phyloP scores from a whole-genome alignment of 257 asterid species.

The Solanum ahanhuiri region DNA sequence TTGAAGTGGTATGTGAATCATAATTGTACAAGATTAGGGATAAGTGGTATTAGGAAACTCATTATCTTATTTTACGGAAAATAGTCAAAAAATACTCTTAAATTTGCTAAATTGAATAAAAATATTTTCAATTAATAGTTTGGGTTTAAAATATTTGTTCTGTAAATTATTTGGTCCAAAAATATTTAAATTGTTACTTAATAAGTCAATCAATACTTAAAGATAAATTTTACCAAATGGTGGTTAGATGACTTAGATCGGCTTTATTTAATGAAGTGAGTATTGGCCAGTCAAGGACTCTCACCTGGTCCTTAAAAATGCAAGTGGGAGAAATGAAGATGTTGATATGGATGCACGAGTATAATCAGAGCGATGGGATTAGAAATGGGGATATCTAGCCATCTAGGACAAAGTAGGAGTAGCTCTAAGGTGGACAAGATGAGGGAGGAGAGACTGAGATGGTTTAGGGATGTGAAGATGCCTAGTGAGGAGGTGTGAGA shows the following conservation, averaged over 20 bases:
- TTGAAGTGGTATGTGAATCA: not conserved
- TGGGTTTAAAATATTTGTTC: too few relatives aligned
- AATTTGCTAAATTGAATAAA: not conserved
- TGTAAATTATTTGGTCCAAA: not conserved
- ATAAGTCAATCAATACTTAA: not conserved
- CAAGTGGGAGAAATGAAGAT: not conserved
- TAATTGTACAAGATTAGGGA: not conserved
- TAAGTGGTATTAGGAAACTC: not conserved
- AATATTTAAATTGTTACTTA: not conserved
- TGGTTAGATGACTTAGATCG: not conserved
- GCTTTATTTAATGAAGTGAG: too few relatives aligned
- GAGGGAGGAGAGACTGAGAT: not conserved
- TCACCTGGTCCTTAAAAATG: too few relatives aligned
- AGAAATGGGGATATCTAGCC: too few relatives aligned
- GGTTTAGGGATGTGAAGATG: not conserved
- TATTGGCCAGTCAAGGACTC: not conserved
- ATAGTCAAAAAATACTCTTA: not conserved
- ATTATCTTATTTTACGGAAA: too few relatives aligned
- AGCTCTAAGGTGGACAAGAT: accelerated
- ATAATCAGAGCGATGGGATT: not conserved
- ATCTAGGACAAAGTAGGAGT: not conserved
- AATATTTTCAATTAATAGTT: too few relatives aligned
- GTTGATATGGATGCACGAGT: not conserved
- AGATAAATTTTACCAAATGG: not conserved
- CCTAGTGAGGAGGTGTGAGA: too few relatives aligned